A percentile compares a stretch with the other conserved stretches of the same genome.
These are phyloP conservation scores for Dorcoceras hygrometricum DNA, from an alignment of 257 asterid species.

Conservation along the genomic window DNA sequence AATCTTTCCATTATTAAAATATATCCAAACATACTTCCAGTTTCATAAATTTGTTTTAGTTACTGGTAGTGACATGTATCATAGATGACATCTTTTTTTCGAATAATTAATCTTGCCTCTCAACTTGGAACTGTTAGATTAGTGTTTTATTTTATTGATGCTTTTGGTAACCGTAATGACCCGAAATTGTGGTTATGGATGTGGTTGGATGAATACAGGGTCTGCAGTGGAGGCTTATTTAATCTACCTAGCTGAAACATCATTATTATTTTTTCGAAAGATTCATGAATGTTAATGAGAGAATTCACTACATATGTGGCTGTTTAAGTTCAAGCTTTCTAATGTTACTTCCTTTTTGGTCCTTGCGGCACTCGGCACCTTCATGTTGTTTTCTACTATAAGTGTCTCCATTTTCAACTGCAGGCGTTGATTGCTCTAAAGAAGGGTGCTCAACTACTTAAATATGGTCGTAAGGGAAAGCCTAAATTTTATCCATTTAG, in stretches of 20 bases:
- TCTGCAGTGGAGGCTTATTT: not conserved
- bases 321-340: not conserved
- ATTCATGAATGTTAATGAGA: not conserved
- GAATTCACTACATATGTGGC: not conserved
- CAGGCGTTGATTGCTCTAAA: constrained; percentile 79
- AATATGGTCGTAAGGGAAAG: constrained; percentile 17
- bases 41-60: not conserved
- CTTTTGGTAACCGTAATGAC: not conserved
- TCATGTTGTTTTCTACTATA: constrained; percentile 9
- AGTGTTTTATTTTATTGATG: not conserved
- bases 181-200: not conserved
- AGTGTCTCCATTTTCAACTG: constrained; percentile 18
- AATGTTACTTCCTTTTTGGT: not conserved
- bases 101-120: too few species aligned
- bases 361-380: not conserved
- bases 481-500: too few species aligned
- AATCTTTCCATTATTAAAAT: not conserved
- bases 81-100: too few species aligned
- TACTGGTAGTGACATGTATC: too few species aligned
- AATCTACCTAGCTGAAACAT: not conserved
- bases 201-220: not conserved
- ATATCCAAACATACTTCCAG: not conserved
- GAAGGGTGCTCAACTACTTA: constrained; percentile 90
- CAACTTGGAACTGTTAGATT: not conserved
- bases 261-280: not conserved